Evolutionary conservation across 352 stramenopile species (phyloP).

Genomic region (Pythium inflatum): DNA sequence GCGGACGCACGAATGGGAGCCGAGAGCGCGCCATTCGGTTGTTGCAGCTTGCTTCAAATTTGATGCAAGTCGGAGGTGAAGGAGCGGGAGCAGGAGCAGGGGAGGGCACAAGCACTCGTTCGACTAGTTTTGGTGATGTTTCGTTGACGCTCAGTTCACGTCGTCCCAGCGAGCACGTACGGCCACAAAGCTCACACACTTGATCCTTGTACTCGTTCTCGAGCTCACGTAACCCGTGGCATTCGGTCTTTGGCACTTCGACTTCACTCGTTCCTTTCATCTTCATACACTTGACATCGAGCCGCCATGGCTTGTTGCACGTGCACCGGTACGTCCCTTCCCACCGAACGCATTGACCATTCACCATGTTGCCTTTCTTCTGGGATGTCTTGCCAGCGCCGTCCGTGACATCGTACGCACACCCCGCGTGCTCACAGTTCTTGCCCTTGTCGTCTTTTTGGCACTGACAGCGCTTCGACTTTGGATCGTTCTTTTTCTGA

Average conservation of each 20-base stretch:
- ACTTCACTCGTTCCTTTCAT: background rate
- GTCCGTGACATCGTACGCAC: slow-evolving; percentile 10
- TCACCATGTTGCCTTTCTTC: background rate
- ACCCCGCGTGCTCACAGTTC: slow-evolving; percentile 12
- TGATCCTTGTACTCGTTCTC: slow-evolving; percentile 6
- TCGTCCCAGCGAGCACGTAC: no score
- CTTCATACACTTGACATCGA: slow-evolving; percentile 4
- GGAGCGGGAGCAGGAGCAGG: background rate
- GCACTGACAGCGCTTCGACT: no score
- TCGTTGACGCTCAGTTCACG: no score
- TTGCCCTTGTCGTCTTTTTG: no score
- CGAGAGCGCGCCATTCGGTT: no score
- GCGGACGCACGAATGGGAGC: no score
- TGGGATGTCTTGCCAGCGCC: background rate
- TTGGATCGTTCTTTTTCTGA: background rate
- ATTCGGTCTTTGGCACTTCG: background rate
- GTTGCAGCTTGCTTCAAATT: no score
- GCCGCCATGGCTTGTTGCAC: background rate
- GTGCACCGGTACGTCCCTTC: background rate
- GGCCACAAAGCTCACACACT: background rate
- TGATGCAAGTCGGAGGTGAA: no score
- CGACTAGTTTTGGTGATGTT: no score
- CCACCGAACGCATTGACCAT: slow-evolving; percentile 16
- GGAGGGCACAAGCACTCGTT: no score
- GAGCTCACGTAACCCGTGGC: background rate